Conservation (phyloP, 2,329 filamentous ascomycete species). For the Colletotrichum sp. region DNA sequence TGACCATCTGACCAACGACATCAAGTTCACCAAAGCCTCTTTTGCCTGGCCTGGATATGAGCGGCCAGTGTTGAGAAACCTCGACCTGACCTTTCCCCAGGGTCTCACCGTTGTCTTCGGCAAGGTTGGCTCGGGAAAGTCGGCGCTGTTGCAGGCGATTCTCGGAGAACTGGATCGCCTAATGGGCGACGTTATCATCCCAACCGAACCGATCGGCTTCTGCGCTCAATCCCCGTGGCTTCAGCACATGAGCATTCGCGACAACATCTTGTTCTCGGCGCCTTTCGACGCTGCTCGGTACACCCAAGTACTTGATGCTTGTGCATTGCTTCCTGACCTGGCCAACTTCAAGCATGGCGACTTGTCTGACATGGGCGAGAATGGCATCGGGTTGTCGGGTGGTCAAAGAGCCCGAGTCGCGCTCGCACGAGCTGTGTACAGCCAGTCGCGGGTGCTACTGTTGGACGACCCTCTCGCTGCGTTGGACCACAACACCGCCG, state of each 20-base stretch:
- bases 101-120: slow-evolving; percentile 64
- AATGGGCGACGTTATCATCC: slow-evolving; percentile 51
- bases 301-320: slow-evolving; percentile 64
- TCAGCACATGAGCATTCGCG: slow-evolving; percentile 68
- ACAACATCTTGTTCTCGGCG: slow-evolving; percentile 70
- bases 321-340: slow-evolving; percentile 62
- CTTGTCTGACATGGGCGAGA: slow-evolving; percentile 64
- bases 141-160: slow-evolving; percentile 62
- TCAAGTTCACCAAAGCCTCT: slow-evolving; percentile 67
- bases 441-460: slow-evolving; percentile 59
- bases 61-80: slow-evolving; percentile 52
- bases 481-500: slow-evolving; percentile 67
- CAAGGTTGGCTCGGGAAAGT: slow-evolving; percentile 67
- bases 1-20: slow-evolving; percentile 40
- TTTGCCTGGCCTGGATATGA: slow-evolving; percentile 81
- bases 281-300: slow-evolving; percentile 61
- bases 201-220: slow-evolving; percentile 58
- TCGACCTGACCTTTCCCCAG: slow-evolving; percentile 50
- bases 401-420: slow-evolving; percentile 69
- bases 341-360: slow-evolving; percentile 62
- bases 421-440: slow-evolving; percentile 67
- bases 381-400: slow-evolving; percentile 66
- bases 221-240: slow-evolving; percentile 69
- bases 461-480: slow-evolving; percentile 70
- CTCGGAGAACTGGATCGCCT: slow-evolving; percentile 72